These are phyloP conservation scores for Panaeolus cyanescens DNA, from an alignment of 768 basidiomycete genomes.

Conservation along the genomic window DNA sequence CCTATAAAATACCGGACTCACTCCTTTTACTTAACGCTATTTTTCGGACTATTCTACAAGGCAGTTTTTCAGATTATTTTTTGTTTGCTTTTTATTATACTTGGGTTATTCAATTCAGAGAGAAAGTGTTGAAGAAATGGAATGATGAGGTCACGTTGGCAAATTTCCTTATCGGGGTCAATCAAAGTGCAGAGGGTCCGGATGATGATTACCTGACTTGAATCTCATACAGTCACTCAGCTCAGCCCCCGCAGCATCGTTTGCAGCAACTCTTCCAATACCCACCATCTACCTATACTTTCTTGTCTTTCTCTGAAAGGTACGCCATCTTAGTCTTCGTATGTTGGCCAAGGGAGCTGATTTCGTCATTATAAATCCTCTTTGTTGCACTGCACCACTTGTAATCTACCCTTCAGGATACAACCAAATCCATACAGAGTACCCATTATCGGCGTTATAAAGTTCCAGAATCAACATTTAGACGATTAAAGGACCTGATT, in stretches of 20 bases:
- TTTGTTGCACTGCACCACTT: background rate
- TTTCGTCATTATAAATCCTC: background rate
- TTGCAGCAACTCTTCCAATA: background rate
- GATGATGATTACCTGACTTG: conserved; percentile 3
- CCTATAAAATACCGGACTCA: background rate
- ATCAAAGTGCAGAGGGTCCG: conserved; percentile 22
- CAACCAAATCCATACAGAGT: background rate
- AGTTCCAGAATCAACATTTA: background rate
- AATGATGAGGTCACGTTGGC: conserved; percentile 15
- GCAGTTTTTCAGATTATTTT: background rate
- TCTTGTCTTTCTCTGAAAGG: background rate
- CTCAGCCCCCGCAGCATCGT: background rate
- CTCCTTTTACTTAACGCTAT: background rate
- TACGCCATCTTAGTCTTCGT: background rate
- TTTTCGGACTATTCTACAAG: background rate
- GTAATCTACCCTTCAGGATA: background rate
- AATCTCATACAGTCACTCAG: conserved; percentile 2
- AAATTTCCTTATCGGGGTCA: conserved; percentile 39
- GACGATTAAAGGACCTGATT: background rate
- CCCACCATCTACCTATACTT: background rate
- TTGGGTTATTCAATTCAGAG: background rate
- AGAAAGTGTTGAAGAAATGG: background rate
- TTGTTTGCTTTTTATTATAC: background rate
- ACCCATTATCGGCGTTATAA: background rate
- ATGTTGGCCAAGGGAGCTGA: background rate